phyloP scores from a whole-genome alignment of 2,329 filamentous ascomycete species.

The Fusarium caatingaense region DNA sequence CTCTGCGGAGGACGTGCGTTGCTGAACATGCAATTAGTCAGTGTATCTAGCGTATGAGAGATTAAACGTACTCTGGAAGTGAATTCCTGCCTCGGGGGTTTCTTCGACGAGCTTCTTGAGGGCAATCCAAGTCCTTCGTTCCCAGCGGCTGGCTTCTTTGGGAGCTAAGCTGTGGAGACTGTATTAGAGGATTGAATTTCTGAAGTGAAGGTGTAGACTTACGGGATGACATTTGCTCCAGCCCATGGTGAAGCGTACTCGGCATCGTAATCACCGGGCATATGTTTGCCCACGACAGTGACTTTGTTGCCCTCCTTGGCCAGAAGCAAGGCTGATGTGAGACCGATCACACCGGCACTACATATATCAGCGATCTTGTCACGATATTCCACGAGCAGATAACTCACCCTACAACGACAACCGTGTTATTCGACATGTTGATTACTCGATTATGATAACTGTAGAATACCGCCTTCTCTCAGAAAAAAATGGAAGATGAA shows the following conservation, averaged over 20 bases:
- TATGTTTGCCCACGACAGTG: constrained; percentile 84
- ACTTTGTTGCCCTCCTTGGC: constrained; percentile 62
- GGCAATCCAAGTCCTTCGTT: constrained; percentile 72
- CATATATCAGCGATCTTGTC: background rate
- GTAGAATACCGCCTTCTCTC: accelerated
- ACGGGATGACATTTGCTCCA: constrained; percentile 83
- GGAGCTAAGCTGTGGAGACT: constrained; percentile 54
- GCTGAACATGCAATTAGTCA: constrained; percentile 49
- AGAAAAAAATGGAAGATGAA: background rate
- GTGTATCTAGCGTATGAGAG: accelerated
- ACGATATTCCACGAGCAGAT: accelerated
- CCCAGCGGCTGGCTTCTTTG: constrained; percentile 63
- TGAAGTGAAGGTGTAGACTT: constrained; percentile 36
- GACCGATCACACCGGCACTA: constrained; percentile 63
- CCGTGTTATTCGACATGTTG: constrained; percentile 9
- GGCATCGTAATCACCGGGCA: constrained; percentile 92
- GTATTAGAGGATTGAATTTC: accelerated
- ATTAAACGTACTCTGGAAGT: constrained; percentile 72
- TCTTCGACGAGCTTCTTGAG: constrained; percentile 69
- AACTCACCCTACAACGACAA: constrained; percentile 15
- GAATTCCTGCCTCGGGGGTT: constrained; percentile 81
- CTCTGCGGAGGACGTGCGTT: constrained; percentile 63
- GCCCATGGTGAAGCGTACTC: constrained; percentile 93
- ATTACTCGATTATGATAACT: accelerated
- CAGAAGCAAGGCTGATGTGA: constrained; percentile 62